phyloP scores from a whole-genome alignment of 495 filamentous ascomycete species.

The Penicillium mononematosum region DNA sequence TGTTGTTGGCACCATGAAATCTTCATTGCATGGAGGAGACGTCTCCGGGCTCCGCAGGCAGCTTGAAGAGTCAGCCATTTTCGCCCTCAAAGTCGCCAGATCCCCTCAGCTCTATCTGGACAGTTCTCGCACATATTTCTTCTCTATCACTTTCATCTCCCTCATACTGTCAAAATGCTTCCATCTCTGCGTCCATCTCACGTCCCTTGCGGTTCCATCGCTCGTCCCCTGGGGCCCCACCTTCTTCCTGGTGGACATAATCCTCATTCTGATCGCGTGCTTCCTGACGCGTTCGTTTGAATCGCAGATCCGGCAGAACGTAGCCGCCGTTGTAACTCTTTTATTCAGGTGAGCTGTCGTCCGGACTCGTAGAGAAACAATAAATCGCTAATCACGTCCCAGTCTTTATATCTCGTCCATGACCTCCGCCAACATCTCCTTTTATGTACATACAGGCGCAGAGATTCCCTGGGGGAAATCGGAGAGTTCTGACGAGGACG shows the following conservation, averaged over 20 bases:
- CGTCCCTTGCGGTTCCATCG: slow-evolving; percentile 11
- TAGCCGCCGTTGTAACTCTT: slow-evolving; percentile 14
- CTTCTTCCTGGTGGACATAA: slow-evolving; percentile 28
- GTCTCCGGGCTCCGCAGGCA: slow-evolving; percentile 1
- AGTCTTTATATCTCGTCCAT: slow-evolving; percentile 13
- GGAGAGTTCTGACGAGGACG: not conserved
- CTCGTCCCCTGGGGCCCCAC: slow-evolving; percentile 25
- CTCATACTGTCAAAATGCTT: slow-evolving; percentile 24
- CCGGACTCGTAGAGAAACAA: not conserved
- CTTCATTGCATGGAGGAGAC: not conserved
- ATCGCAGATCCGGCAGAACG: not conserved
- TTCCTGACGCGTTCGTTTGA: slow-evolving; percentile 15
- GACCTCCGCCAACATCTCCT: slow-evolving; percentile 18
- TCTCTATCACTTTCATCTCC: slow-evolving; percentile 24
- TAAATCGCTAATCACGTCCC: not conserved
- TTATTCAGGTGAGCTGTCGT: slow-evolving; percentile 14
- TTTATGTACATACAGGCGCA: slow-evolving; percentile 14
- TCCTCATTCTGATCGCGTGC: slow-evolving; percentile 22
- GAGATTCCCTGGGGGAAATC: slow-evolving; percentile 21
- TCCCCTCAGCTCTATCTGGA: slow-evolving; percentile 17
- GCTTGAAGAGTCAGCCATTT: slow-evolving; percentile 3
- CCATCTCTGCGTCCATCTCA: slow-evolving; percentile 24
- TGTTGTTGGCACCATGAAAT: slow-evolving; percentile 2
- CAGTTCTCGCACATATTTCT: slow-evolving; percentile 17
- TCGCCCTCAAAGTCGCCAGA: slow-evolving; percentile 12